Percentiles rank a stretch among this genome's conserved stretches.
These are phyloP conservation scores for Morella rubra DNA, from an alignment of 306 rosid genomes.

Conservation along the genomic window DNA sequence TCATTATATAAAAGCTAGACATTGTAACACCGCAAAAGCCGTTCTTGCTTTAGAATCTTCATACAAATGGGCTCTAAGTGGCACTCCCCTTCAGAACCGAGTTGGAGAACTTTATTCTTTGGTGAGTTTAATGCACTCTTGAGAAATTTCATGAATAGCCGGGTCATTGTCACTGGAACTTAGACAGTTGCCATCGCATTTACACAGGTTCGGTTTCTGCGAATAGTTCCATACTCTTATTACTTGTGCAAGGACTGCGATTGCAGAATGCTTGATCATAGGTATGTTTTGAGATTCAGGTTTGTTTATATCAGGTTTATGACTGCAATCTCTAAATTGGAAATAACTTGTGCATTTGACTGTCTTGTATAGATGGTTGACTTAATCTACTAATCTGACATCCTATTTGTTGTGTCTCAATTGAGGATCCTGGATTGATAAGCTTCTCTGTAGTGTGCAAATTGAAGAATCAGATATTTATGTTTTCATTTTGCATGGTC, in stretches of 20 bases:
- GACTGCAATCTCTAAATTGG: background rate
- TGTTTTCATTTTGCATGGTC: background rate
- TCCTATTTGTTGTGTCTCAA: background rate
- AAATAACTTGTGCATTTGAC: constrained; percentile 3
- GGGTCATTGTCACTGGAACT: constrained; percentile 23
- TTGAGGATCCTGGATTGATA: background rate
- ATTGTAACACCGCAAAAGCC: constrained; percentile 74
- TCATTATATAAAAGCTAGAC: constrained; percentile 70
- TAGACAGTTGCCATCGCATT: constrained; percentile 28
- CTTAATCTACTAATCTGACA: background rate
- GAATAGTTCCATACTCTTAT: constrained; percentile 72
- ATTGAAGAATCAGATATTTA: background rate
- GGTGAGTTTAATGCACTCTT: constrained; percentile 38
- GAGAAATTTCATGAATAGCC: constrained; percentile 4
- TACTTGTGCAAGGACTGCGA: constrained; percentile 94
- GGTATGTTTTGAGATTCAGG: constrained; percentile 45
- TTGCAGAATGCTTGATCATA: constrained; percentile 74
- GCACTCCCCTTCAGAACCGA: constrained; percentile 92
- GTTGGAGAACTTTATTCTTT: constrained; percentile 85
- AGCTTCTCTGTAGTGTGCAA: background rate
- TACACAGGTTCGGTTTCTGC: constrained; percentile 81
- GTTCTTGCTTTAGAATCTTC: constrained; percentile 77
- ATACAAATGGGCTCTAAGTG: constrained; percentile 92
- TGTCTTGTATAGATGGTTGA: background rate
- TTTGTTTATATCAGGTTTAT: constrained; percentile 15